A percentile compares a stretch with the other conserved stretches of the same genome.
phyloP scores from a whole-genome alignment of 257 asterid genomes.

The Jacaranda mimosifolia region DNA sequence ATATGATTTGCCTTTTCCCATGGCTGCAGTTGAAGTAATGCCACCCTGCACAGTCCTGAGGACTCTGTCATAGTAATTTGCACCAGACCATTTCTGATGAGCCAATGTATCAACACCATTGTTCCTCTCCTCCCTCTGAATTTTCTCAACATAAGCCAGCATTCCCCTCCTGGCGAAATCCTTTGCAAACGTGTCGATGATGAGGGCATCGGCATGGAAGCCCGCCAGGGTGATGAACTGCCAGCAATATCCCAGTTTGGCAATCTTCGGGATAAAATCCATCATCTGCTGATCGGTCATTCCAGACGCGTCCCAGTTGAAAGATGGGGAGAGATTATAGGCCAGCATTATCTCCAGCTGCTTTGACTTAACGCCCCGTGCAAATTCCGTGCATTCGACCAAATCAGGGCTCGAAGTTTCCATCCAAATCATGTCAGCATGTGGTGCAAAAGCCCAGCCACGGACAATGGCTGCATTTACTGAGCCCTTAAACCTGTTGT shows the following conservation, averaged over 20 bases:
- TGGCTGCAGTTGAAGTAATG: slow-evolving; percentile 94
- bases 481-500: slow-evolving; percentile 65
- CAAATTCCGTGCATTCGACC: slow-evolving; percentile 87
- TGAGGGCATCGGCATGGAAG: slow-evolving; percentile 87
- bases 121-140: slow-evolving; percentile 89
- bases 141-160: slow-evolving; percentile 93
- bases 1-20: slow-evolving; percentile 79
- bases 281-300: slow-evolving; percentile 86
- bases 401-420: slow-evolving; percentile 89
- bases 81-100: slow-evolving; percentile 99
- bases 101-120: slow-evolving; percentile 98
- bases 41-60: slow-evolving; percentile 98
- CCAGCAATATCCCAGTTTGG: slow-evolving; percentile 86
- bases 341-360: slow-evolving; percentile 89
- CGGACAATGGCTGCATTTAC: slow-evolving; percentile 87
- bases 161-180: slow-evolving; percentile 84
- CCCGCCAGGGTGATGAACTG: slow-evolving; percentile 98
- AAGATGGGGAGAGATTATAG: slow-evolving; percentile 92
- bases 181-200: slow-evolving; percentile 83
- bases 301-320: slow-evolving; percentile 98
- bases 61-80: slow-evolving; percentile 91
- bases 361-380: slow-evolving; percentile 72
- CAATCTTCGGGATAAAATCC: slow-evolving; percentile 89
- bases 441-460: slow-evolving; percentile 84
- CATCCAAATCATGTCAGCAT: slow-evolving; percentile 91